These are phyloP conservation scores for Hymenoscyphus linearis DNA, from an alignment of 2,329 filamentous ascomycete species.

Conservation along the genomic window DNA sequence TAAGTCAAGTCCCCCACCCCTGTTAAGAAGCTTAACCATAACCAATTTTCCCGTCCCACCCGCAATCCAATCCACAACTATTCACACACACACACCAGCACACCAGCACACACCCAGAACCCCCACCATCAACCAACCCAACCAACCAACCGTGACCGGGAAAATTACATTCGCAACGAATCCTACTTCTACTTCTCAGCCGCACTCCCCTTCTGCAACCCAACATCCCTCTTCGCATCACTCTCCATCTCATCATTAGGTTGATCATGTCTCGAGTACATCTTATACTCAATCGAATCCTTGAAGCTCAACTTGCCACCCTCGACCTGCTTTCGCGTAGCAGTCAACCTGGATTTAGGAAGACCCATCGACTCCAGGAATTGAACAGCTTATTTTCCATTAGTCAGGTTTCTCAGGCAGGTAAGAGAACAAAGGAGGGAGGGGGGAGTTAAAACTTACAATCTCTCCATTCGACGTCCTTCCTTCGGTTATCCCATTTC, in stretches of 20 bases:
- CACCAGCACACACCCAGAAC: too few relatives aligned
- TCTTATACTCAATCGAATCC: slow-evolving; percentile 53
- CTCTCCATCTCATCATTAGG: slow-evolving; percentile 35
- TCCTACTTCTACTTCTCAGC: slow-evolving; percentile 19
- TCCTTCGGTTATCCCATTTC: slow-evolving; percentile 66
- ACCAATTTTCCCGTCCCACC: too few relatives aligned
- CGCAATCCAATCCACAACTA: too few relatives aligned
- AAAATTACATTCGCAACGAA: too few relatives aligned
- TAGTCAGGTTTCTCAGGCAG: background rate
- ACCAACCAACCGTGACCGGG: too few relatives aligned
- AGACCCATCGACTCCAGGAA: slow-evolving; percentile 63
- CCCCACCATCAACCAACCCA: too few relatives aligned
- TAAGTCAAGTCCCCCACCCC: too few relatives aligned
- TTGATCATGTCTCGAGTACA: slow-evolving; percentile 57
- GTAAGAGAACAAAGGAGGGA: background rate
- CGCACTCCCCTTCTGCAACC: slow-evolving; percentile 12
- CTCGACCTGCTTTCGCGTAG: slow-evolving; percentile 56
- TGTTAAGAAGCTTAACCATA: too few relatives aligned
- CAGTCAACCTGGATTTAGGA: slow-evolving; percentile 52
- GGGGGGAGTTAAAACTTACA: slow-evolving; percentile 39
- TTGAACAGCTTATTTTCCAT: slow-evolving; percentile 40
- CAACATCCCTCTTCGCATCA: slow-evolving; percentile 20
- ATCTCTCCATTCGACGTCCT: slow-evolving; percentile 77
- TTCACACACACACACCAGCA: too few relatives aligned
- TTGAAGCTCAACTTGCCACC: slow-evolving; percentile 53